phyloP scores from a whole-genome alignment of 495 filamentous ascomycete genomes.

The Penicillium goetzii region DNA sequence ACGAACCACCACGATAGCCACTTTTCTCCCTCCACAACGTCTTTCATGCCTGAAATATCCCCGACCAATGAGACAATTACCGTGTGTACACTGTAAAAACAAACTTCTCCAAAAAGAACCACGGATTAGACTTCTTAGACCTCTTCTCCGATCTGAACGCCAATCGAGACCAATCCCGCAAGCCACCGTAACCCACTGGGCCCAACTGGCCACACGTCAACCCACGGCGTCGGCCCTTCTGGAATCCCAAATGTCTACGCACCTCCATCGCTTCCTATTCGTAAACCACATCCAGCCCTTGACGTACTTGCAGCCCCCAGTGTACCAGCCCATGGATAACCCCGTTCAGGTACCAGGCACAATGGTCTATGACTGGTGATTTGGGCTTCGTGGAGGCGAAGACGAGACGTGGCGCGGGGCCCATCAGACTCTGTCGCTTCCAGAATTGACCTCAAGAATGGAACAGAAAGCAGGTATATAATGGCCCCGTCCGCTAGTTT shows the following conservation, averaged over 20 bases:
- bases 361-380: constrained; percentile 18
- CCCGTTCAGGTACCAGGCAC: constrained; percentile 30
- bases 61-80: not conserved
- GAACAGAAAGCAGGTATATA: constrained; percentile 22
- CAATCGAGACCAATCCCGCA: constrained; percentile 11
- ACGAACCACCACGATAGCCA: constrained; percentile 9
- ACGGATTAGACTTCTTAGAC: not conserved
- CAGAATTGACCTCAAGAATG: not conserved
- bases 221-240: constrained; percentile 27
- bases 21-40: not conserved
- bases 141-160: constrained; percentile 10
- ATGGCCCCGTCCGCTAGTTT: not conserved
- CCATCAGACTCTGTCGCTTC: constrained; percentile 15
- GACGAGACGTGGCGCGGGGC: constrained; percentile 21
- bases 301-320: constrained; percentile 18
- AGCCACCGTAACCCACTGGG: constrained; percentile 11
- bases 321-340: constrained; percentile 16
- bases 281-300: constrained; percentile 10
- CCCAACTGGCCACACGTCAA: constrained; percentile 20
- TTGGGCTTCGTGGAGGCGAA: constrained; percentile 7
- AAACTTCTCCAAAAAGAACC: constrained; percentile 2
- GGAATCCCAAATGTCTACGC: constrained; percentile 13
- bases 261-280: constrained; percentile 11
- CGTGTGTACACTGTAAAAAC: not conserved
- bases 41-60: constrained; percentile 8